Conservation (phyloP, 306 rosid species). For the Ceratonia siliqua region DNA sequence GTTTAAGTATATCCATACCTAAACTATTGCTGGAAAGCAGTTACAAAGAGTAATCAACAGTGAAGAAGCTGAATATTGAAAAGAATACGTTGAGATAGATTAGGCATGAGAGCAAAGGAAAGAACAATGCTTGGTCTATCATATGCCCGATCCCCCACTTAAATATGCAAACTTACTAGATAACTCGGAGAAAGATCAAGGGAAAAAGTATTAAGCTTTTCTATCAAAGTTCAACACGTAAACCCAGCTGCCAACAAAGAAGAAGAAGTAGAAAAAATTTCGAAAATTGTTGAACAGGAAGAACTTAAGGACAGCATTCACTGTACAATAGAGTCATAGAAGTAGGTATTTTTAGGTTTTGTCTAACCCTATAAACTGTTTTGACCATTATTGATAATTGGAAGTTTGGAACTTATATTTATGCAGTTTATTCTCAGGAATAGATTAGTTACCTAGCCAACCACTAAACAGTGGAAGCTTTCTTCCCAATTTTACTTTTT, state of each 20-base stretch:
- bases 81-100: slow-evolving; percentile 3
- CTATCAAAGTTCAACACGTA: slow-evolving; percentile 1
- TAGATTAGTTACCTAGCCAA: slow-evolving; percentile 23
- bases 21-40: slow-evolving; percentile 27
- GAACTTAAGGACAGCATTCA: slow-evolving; percentile 7
- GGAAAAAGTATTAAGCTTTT: neutral
- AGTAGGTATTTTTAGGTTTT: slow-evolving; percentile 31
- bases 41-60: slow-evolving; percentile 28
- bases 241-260: slow-evolving; percentile 15
- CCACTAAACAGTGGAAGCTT: slow-evolving; percentile 31
- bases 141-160: neutral
- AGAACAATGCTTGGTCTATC: slow-evolving; percentile 23
- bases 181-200: slow-evolving; percentile 20
- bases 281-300: neutral
- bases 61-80: neutral
- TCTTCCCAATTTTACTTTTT: neutral
- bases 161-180: neutral
- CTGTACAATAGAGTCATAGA: slow-evolving; percentile 12
- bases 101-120: neutral
- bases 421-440: slow-evolving; percentile 24
- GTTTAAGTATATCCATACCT: slow-evolving; percentile 22
- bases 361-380: slow-evolving; percentile 3
- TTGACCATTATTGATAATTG: neutral
- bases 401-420: slow-evolving; percentile 12
- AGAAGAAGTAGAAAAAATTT: slow-evolving; percentile 12